Base-by-base conservation (phyloP, 2,329 filamentous ascomycete species). In the Ophiocordyceps camponoti-leonardi region DNA sequence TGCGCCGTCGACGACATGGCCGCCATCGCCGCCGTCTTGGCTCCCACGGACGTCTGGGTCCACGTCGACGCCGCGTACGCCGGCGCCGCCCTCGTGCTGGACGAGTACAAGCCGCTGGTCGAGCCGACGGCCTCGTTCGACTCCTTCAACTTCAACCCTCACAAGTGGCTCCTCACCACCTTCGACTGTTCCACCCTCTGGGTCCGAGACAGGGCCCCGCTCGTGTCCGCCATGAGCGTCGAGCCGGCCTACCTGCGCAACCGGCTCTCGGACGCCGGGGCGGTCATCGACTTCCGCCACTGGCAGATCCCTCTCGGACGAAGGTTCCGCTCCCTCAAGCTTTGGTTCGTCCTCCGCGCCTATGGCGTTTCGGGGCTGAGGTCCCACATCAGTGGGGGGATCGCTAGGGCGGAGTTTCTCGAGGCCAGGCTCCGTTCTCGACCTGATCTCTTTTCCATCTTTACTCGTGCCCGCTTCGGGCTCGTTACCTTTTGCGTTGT, bases 131-230 rank as follows among this genome's bases (percentile, higher is more conserved):
- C 1, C 65, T 69, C 20, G 6, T 87, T 94, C 58, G 84, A 94
- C 67, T 87, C 81, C 51, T 94, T 94, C 72, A 81, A 94, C 64
- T 78, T 90, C 68, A 96, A 95, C 68, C 83, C 94, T 75, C 88
- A 95, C 72, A 96, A 96, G 68, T 95, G 90, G 90, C 72, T 95
- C 43, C 77, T 95, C 18, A 87, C 86, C 47, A 94, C 94, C 63
- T 95, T 95, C 56, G 90, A 96, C 61, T 75, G 71, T 54, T 86
- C 83, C 46, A 83, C 83, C 52, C 72, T 94, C 42, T 96, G 78
- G 64, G 79, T 95, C 43, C 79, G 81, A 50, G 73, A 80, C 55
- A 76, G 88, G 16, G 67, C 69, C 46, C 79, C 87, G 63, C 74
- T 96, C n/a, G 86, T 83, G 41, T 73, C 81, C 49, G 83, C 87